Evolutionary conservation across 305 asterid species (phyloP), one percentile per base, ranked within the genome.

Genomic region (Fraxinus ornus): DNA sequence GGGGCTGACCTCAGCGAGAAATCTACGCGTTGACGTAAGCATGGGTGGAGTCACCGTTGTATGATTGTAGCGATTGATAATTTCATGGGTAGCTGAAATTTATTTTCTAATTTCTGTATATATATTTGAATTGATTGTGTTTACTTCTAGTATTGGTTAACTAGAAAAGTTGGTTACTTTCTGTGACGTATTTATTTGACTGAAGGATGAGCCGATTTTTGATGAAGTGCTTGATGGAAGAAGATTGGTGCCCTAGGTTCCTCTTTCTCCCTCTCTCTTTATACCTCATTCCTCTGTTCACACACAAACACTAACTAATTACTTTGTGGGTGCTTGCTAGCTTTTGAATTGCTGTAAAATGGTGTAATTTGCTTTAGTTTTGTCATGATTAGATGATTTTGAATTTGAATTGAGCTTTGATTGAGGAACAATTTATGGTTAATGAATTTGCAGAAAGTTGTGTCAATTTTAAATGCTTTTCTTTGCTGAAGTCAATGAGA

Each of bases 21-120:
- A 39, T 21, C 9, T 36, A 47, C 89, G 89, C 71, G 89, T 87
- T 87, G 89, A 84, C 86, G 84, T 87, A 41, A 70, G 55, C 2
- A 13, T 24, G 6, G 3, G 30, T 60, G 2, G 68, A 60, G 30
- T 47, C 6, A 44, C 52, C 21, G n/a, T 13, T 35, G 12, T n/a
- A 39, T 24, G 66, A 19, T 35, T 73, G 8, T 22, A 80, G 62
- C 17, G 66, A 19, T 62, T 17, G 52, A 19, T 75, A 44, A 24
- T 32, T 7, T 36, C 30, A 5, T 9, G 33, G 39, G 41, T 62
- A 22, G 62, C 74, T 72, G 24, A 2, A 30, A n/a, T 19, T 80
- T 13, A 0, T n/a, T 39, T n/a, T 3, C 32, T 39, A 2, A 41
- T 13, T 2, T 55, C 24, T 0, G 32, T 62, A 2, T 62, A 22